Evolutionary conservation across 1,284 basidiomycete species (phyloP), one percentile per base, ranked within the genome.

Genomic region (Tetrapyrgos nigripes): DNA sequence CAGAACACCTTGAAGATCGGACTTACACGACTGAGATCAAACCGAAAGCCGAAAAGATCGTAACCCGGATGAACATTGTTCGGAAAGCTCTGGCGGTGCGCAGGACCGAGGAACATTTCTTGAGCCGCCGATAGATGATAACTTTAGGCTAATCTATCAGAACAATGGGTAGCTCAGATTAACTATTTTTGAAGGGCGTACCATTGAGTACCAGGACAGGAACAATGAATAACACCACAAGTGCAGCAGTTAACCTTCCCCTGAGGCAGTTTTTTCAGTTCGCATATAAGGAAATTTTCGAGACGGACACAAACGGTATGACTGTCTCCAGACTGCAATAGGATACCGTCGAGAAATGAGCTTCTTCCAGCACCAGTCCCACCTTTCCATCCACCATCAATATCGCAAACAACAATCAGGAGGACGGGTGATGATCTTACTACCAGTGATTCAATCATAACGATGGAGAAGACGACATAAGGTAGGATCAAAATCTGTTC

Each of bases 21-120:
- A 9, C 37, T 40, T n/a, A 40, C 37, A 40, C 37, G 19, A 40
- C 24, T 11, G 19, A 53, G 21, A 57, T 35, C 10, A 57, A 19
- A n/a, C 55, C 50, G 37, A 46, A 57, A 13, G 46, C 9, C 4
- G 50, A 51, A 43, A 57, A 57, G 19, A 49, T 28, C 3, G 55
- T 50, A 3, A 57, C 50, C 14, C 55, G 40, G 24, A 52, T 31
- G 43, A 57, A 57, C 55, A 57, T 51, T n/a, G 55, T 51, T 24
- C 23, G 40, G 21, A 40, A 49, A 13, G 33, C 49, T 19, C 54
- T 47, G 13, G 31, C 17, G 3, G 21, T 31, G 6, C 40, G 17
- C 29, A 56, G 5, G 3, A 35, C 47, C 4, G 47, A 26, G 26
- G 46, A 27, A 19, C 43, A n/a, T 26, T 50, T 56, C 6, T 35